Percentiles rank a stretch among this genome's conserved stretches.
These are phyloP conservation scores for Rhizopus delemar DNA, from an alignment of 371 early-diverging fungal genomes.

Conservation along the genomic window DNA sequence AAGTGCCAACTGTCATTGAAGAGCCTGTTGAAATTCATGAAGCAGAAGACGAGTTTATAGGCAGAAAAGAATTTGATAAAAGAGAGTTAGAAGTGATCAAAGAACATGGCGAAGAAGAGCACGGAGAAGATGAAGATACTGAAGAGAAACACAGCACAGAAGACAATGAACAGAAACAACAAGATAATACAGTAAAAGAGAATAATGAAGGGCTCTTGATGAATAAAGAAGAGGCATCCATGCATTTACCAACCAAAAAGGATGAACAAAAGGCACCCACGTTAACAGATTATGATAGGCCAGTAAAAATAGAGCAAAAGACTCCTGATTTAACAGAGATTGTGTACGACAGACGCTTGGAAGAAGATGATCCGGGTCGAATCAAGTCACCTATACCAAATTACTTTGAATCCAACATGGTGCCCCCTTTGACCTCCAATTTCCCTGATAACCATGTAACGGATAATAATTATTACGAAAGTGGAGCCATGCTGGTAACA, in stretches of 20 bases:
- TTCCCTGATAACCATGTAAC: not conserved
- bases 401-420: slow-evolving; percentile 9
- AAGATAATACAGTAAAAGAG: not conserved
- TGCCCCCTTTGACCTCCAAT: slow-evolving; percentile 1
- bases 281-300: not conserved
- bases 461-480: not conserved
- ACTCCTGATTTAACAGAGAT: not conserved
- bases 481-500: slow-evolving; percentile 18
- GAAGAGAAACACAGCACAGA: not conserved
- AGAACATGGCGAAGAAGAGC: not conserved
- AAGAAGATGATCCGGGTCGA: slow-evolving; percentile 1
- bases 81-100: not conserved
- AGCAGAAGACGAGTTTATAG: not conserved
- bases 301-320: not conserved
- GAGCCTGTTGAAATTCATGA: not conserved
- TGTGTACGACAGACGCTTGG: not conserved
- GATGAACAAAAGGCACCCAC: not conserved
- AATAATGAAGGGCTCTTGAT: not conserved
- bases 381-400: slow-evolving; percentile 8
- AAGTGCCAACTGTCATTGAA: not conserved
- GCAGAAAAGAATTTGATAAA: not conserved
- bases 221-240: not conserved
- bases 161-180: not conserved
- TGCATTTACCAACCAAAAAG: not conserved
- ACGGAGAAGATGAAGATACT: not conserved